phyloP scores from a whole-genome alignment of 2,329 filamentous ascomycete genomes.

The Aureobasidium sp. region DNA sequence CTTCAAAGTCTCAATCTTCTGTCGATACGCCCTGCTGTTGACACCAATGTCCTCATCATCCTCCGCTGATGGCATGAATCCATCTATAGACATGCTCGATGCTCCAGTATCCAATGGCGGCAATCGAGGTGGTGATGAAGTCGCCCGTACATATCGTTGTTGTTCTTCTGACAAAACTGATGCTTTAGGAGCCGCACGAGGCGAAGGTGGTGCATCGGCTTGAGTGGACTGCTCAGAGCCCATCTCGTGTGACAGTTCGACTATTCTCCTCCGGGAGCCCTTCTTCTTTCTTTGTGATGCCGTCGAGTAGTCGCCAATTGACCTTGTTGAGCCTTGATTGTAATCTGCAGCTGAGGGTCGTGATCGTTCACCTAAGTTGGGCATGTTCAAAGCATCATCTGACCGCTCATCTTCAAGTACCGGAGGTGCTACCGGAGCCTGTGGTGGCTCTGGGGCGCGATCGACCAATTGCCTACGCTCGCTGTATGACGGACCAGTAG shows the following conservation, averaged over 20 bases:
- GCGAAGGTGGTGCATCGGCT: conserved; percentile 1
- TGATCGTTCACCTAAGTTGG: not conserved
- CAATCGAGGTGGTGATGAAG: conserved; percentile 8
- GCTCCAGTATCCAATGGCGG: conserved; percentile 14
- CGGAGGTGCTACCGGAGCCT: conserved; percentile 64
- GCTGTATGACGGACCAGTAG: conserved; percentile 67
- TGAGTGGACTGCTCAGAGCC: conserved; percentile 5
- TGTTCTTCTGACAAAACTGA: not conserved
- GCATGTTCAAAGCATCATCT: conserved; percentile 6
- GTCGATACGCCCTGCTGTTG: conserved; percentile 51
- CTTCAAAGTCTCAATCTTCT: conserved; percentile 78
- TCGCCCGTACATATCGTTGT: not conserved
- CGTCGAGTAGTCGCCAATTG: not conserved
- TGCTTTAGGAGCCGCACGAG: not conserved
- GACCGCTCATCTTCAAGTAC: conserved; percentile 25
- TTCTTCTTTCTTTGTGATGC: conserved; percentile 35
- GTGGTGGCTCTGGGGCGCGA: conserved; percentile 62
- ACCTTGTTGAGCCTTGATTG: not conserved
- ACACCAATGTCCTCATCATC: conserved; percentile 21
- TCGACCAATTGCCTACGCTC: conserved; percentile 82
- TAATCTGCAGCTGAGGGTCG: not conserved
- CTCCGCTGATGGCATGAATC: not conserved
- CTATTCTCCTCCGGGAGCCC: conserved; percentile 46
- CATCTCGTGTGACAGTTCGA: conserved; percentile 46
- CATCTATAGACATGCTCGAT: not conserved